These are phyloP conservation scores for Hirschfeldia incana DNA, from an alignment of 345 rosid genomes.

Conservation along the genomic window DNA sequence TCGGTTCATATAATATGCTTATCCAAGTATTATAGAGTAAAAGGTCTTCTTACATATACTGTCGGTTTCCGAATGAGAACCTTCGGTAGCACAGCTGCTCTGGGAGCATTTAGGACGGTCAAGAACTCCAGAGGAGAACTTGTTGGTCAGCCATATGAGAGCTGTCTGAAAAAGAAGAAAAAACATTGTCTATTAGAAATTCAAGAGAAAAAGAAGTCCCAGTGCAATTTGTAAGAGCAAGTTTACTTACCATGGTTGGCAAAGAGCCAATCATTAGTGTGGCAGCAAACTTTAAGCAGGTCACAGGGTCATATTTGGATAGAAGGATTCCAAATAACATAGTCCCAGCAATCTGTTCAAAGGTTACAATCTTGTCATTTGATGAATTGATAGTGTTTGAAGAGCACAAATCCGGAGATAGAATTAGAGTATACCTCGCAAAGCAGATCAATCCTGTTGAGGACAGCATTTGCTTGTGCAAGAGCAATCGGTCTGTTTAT, in stretches of 20 bases:
- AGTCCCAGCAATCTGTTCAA: conserved; percentile 79
- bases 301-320: conserved; percentile 73
- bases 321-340: conserved; percentile 81
- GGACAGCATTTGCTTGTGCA: conserved; percentile 93
- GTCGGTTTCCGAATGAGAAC: conserved; percentile 33
- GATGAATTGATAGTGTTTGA: not conserved
- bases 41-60: conserved; percentile 52
- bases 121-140: conserved; percentile 82
- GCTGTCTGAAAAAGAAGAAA: conserved; percentile 46
- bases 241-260: conserved; percentile 72
- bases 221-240: not conserved
- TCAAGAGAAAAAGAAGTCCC: too few relatives aligned
- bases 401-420: not conserved
- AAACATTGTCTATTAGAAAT: too few relatives aligned
- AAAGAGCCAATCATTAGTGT: conserved; percentile 66
- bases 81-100: conserved; percentile 39
- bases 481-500: conserved; percentile 86
- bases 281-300: conserved; percentile 83
- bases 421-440: conserved; percentile 61
- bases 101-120: conserved; percentile 71
- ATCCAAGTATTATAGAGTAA: not conserved
- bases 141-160: conserved; percentile 79
- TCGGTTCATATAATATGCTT: not conserved
- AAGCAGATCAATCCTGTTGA: conserved; percentile 82
- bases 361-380: conserved; percentile 2